A percentile compares a stretch with the other conserved stretches of the same genome.
Evolutionary conservation across 129 eudicot species (phyloP).

Genomic region (Helichrysum umbraculigerum): DNA sequence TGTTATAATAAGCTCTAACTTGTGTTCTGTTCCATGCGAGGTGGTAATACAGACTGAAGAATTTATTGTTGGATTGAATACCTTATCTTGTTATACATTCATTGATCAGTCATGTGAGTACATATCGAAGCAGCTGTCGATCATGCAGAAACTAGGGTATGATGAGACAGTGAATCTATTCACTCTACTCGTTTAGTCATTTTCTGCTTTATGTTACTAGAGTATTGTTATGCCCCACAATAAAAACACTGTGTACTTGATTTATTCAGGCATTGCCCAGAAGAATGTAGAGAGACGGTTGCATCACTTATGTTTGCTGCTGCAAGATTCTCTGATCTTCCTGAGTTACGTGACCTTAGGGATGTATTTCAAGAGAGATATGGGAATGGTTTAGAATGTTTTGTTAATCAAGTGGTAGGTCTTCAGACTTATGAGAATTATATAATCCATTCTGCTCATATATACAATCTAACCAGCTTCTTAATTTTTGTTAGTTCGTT

Average conservation of each 20-base stretch:
- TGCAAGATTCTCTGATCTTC: constrained; percentile 94
- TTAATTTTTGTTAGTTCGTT: constrained; percentile 58
- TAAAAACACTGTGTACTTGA: constrained; percentile 2
- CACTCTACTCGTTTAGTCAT: constrained; percentile 1
- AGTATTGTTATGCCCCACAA: not conserved
- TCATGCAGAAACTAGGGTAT: constrained; percentile 88
- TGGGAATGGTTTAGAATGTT: constrained; percentile 75
- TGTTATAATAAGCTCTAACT: constrained; percentile 28
- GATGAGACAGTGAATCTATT: constrained; percentile 21
- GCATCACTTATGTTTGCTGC: constrained; percentile 93
- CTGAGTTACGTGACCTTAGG: constrained; percentile 90
- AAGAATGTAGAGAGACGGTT: constrained; percentile 90
- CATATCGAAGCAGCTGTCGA: constrained; percentile 67
- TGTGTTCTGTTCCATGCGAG: constrained; percentile 31
- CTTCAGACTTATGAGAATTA: not conserved
- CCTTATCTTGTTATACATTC: constrained; percentile 69
- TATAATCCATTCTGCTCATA: not conserved
- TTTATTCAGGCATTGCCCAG: constrained; percentile 86
- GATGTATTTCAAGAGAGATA: constrained; percentile 82
- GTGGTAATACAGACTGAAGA: constrained; percentile 80
- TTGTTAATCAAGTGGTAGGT: constrained; percentile 75
- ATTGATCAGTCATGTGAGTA: constrained; percentile 82
- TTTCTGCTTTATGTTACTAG: not conserved
- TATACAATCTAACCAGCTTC: constrained; percentile 28
- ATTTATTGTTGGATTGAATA: constrained; percentile 59